Evolutionary conservation across 2,329 filamentous ascomycete species (phyloP), one percentile per base, ranked within the genome.

Genomic region (Nigrograna mackinnonii): DNA sequence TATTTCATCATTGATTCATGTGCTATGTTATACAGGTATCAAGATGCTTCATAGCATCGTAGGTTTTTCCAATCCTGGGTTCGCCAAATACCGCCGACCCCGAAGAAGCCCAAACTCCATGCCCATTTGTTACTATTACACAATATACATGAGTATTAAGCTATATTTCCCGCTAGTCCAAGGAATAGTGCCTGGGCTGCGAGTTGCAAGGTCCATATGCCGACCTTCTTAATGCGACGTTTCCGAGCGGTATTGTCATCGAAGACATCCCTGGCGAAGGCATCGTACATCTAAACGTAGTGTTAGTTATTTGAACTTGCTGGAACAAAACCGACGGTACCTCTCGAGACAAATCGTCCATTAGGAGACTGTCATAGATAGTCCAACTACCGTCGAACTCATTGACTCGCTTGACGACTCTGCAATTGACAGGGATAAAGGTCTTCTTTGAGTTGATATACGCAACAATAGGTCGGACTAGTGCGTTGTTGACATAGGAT

Each of bases 341-440:
- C 68, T 96, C 94, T 51, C 87, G 89, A 5, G 88, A 92, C 47
- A 95, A 75, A 69, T 99, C 94, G 60, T 95, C 89, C 86, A 97
- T 90, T 39, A 99, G 74, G 1, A 91, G 91, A 58, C 88, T 94
- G 69, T 99, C 94, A 64, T 88, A 97, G 20, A 95, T 79, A 3
- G 91, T 92, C 94, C 94, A 97, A 55, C 87, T 89, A 22, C 94
- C 94, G 66, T 97, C 89, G 61, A 99, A 99, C 66, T 99, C 94
- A 45, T 80, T 80, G 14, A 85, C 80, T 5, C 85, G 84, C 74
- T 99, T 99, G 51, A 97, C 90, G 36, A 99, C 89, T 47, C 92
- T 87, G 71, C 94, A 97, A 57, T 86, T 88, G 58, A 99, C 90
- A 19, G 94, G 94, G 32, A 99, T 97, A 62, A 96, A 97, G 0